Evolutionary conservation across 495 filamentous ascomycete species (phyloP).

Genomic region (Aspergillus haitiensis): DNA sequence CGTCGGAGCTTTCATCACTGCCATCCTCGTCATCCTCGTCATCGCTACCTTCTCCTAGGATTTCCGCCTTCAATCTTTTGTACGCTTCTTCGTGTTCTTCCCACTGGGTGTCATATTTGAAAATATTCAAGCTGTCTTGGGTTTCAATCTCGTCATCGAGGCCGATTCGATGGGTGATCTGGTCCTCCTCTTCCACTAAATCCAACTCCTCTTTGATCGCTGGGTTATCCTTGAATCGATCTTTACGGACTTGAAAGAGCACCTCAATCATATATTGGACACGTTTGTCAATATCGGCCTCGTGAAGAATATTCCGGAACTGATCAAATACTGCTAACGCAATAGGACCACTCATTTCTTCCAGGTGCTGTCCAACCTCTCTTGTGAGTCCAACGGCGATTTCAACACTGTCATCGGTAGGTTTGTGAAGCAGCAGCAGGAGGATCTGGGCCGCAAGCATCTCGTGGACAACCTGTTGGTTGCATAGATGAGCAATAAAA

Average conservation of each 20-base stretch:
- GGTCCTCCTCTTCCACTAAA: constrained; percentile 94
- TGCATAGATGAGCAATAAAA: constrained; percentile 92
- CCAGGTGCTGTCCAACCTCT: constrained; percentile 89
- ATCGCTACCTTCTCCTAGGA: constrained; percentile 86
- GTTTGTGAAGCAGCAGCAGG: constrained; percentile 83
- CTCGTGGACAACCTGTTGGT: constrained; percentile 93
- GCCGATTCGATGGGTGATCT: constrained; percentile 82
- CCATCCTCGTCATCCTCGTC: constrained; percentile 72
- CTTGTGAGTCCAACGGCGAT: constrained; percentile 90
- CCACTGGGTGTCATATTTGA: constrained; percentile 89
- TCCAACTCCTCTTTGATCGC: constrained; percentile 91
- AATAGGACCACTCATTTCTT: constrained; percentile 87
- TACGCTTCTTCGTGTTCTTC: constrained; percentile 91
- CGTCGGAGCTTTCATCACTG: constrained; percentile 71
- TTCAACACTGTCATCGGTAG: constrained; percentile 96
- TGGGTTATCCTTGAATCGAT: constrained; percentile 92
- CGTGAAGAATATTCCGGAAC: constrained; percentile 90
- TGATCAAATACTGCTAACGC: constrained; percentile 90
- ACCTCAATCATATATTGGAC: constrained; percentile 99
- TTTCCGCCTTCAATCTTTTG: constrained; percentile 84
- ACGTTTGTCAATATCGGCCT: constrained; percentile 92
- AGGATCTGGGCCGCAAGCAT: constrained; percentile 89
- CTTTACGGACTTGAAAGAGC: constrained; percentile 93
- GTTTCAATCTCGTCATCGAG: constrained; percentile 81
- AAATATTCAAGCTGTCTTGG: constrained; percentile 86